Evolutionary conservation across 2,329 filamentous ascomycete genomes (phyloP).

Genomic region (Herpotrichia juniperi): DNA sequence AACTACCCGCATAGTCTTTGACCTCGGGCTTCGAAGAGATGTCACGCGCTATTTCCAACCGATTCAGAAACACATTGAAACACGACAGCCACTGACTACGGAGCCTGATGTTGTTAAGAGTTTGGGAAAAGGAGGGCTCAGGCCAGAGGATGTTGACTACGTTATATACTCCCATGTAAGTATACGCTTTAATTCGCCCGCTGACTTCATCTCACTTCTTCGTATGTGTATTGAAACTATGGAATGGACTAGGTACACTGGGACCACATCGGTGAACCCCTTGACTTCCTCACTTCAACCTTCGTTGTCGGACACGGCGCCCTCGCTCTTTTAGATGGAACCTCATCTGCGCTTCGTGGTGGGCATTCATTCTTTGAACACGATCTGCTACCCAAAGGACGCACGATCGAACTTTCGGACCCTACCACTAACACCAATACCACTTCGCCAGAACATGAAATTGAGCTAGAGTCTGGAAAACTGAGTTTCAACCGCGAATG

Average conservation of each 20-base stretch:
- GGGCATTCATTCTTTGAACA: constrained; percentile 51
- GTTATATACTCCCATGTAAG: constrained; percentile 51
- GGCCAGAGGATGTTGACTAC: constrained; percentile 47
- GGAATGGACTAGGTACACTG: constrained; percentile 46
- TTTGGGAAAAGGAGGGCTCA: constrained; percentile 44
- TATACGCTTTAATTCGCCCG: no score
- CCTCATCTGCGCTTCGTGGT: constrained; percentile 26
- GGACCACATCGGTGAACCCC: constrained; percentile 51
- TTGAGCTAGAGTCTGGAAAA: constrained; percentile 3
- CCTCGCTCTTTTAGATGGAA: constrained; percentile 26
- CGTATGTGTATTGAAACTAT: neutral
- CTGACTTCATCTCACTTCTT: neutral
- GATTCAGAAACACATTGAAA: constrained; percentile 55
- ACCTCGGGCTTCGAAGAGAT: constrained; percentile 59
- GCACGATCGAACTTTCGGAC: constrained; percentile 52
- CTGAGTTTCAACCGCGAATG: constrained; percentile 42
- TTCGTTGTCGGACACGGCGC: constrained; percentile 49
- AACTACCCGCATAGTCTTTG: constrained; percentile 56
- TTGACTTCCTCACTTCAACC: constrained; percentile 42
- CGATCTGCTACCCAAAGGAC: constrained; percentile 50
- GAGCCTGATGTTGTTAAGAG: constrained; percentile 48
- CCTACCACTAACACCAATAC: constrained; percentile 24
- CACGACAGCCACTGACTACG: constrained; percentile 52
- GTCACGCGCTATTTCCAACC: constrained; percentile 51
- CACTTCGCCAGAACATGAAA: neutral